Evolutionary conservation across 1,284 basidiomycete species (phyloP).

Genomic region (Rhizopogon parksii): DNA sequence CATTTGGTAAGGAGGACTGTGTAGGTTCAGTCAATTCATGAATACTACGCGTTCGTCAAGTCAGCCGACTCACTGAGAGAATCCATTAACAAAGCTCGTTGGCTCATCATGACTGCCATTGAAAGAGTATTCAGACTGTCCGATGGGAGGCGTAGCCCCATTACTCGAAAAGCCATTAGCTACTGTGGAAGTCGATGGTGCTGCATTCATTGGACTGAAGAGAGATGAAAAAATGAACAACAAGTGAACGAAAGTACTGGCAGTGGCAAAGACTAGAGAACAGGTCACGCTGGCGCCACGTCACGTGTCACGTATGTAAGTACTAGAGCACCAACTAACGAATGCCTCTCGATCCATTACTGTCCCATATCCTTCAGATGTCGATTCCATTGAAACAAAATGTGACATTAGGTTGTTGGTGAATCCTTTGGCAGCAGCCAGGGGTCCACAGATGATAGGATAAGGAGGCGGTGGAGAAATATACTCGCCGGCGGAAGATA

Average conservation of each 20-base stretch:
- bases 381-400: conserved; percentile 51
- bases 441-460: conserved; percentile 42
- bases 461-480: conserved; percentile 45
- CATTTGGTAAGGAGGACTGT: conserved; percentile 42
- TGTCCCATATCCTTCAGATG: conserved; percentile 31
- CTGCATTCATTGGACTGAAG: conserved; percentile 15
- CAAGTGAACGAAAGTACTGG: not conserved
- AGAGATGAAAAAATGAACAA: not conserved
- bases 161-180: conserved; percentile 16
- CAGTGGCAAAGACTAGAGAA: not conserved
- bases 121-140: conserved; percentile 17
- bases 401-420: conserved; percentile 54
- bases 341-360: conserved; percentile 35
- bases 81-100: conserved; percentile 28
- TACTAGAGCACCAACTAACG: conserved; percentile 20
- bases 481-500: conserved; percentile 16
- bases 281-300: not conserved
- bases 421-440: conserved; percentile 35
- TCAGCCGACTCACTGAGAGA: conserved; percentile 37
- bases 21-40: conserved; percentile 5
- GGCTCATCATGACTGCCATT: conserved; percentile 13
- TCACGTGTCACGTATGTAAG: conserved; percentile 1
- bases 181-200: conserved; percentile 19
- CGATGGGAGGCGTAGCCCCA: conserved; percentile 13
- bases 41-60: conserved; percentile 11